Base-by-base conservation (phyloP, 2,329 filamentous ascomycete genomes). In the Calonectria naviculata region DNA sequence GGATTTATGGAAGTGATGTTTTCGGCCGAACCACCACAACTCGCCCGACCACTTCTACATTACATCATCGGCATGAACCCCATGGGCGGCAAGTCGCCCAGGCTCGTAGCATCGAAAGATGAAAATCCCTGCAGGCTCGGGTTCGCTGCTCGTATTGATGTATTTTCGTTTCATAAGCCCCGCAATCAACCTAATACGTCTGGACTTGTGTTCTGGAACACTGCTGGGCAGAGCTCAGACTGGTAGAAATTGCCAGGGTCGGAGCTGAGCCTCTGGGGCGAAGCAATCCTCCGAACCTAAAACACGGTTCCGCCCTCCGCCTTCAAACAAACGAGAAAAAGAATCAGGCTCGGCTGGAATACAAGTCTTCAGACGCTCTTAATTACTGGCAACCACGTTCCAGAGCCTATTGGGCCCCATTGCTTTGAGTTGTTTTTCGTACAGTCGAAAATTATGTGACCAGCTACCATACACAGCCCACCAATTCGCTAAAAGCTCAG, bases 281-380 rank as follows among this genome's bases (percentile, higher is more conserved):
- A 52, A 65, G 47, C 47, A 65, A 65, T 56, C 47, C 47, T 66
- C 54, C 29, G 42, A 52, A 58, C 52, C 24, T 36, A 58, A 38
- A 58, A 36, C 34, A 34, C 8, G 52, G 52, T 58, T 26, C 52
- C 52, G 28, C 52, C 19, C 44, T 52, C 19, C 17, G 5, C 44
- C 21, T n/a, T 10, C 44, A 46, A 28, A 49, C 29, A 26, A 41
- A 31, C 28, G n/a, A 38, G 15, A 34, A 26, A 10, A 26, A 46
- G 8, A 31, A 17, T 28, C 29, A 36, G 0, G 13, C 26, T 28
- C 29, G 29, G 41, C 13, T 26, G 60, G 21, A 64, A n/a, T n/a
- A 31, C 28, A 28, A 31, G 3, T 7, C 3, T 26, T n/a, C 4
- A 17, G 13, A 10, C 21, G 52, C 6, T 10, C 19, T 38, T 21